A percentile compares a stretch with the other conserved stretches of the same genome.
These are phyloP conservation scores for Verticillium zaregamsianum DNA, from an alignment of 2,329 filamentous ascomycete species.

Conservation along the genomic window DNA sequence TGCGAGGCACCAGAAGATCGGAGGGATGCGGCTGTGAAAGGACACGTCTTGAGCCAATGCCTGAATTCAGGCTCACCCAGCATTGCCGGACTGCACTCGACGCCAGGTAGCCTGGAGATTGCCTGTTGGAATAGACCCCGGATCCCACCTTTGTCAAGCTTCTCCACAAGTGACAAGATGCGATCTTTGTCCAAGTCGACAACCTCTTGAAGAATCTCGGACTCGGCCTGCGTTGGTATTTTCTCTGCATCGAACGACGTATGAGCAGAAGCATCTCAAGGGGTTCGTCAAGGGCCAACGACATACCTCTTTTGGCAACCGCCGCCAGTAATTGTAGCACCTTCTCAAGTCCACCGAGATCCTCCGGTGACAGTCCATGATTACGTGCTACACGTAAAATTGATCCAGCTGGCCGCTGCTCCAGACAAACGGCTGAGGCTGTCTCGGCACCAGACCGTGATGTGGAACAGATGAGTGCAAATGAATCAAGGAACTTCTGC, in stretches of 20 bases:
- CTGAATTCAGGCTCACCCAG: too few species aligned
- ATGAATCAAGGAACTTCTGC: constrained; percentile 17
- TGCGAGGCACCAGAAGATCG: neutral
- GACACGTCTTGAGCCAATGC: too few species aligned
- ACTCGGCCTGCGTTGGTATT: too few species aligned
- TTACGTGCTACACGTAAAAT: constrained; percentile 24
- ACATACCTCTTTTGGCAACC: too few species aligned
- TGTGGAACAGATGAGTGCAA: constrained; percentile 24
- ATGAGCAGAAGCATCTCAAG: too few species aligned
- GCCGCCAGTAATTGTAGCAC: too few species aligned
- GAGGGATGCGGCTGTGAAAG: too few species aligned
- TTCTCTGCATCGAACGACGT: too few species aligned
- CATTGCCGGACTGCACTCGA: too few species aligned
- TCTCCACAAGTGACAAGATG: neutral
- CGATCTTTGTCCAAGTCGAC: neutral
- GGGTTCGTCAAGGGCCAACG: too few species aligned
- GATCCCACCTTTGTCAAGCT: neutral
- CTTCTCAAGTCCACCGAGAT: constrained; percentile 8
- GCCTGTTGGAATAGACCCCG: neutral
- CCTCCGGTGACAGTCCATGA: constrained; percentile 16
- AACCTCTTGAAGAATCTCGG: neutral
- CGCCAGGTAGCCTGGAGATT: too few species aligned
- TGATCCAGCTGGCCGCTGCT: constrained; percentile 17
- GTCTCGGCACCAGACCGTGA: constrained; percentile 15
- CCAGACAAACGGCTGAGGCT: constrained; percentile 25